A percentile compares a stretch with the other conserved stretches of the same genome.
These are phyloP conservation scores for Neofusicoccum sp. DNA, from an alignment of 2,329 filamentous ascomycete genomes.

Conservation along the genomic window DNA sequence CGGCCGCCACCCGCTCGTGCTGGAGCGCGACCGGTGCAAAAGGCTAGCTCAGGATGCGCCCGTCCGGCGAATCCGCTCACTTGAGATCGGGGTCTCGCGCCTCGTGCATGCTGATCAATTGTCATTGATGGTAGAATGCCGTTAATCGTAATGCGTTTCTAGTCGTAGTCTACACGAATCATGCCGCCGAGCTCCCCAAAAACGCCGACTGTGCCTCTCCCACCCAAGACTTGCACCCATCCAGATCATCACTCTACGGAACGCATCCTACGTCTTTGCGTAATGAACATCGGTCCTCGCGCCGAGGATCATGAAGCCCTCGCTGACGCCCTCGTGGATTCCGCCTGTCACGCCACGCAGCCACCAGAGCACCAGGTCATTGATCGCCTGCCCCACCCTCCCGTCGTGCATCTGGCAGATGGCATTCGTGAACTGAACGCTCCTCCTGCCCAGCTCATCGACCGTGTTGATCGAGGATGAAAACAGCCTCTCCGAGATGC, in stretches of 20 bases:
- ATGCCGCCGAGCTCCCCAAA: neutral
- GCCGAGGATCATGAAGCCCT: slow-evolving; percentile 47
- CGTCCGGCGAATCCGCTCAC: no score
- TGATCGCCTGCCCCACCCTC: slow-evolving; percentile 61
- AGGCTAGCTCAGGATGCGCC: no score
- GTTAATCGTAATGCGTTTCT: slow-evolving; percentile 1
- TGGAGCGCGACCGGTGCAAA: neutral
- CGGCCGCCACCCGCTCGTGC: neutral
- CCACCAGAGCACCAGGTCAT: slow-evolving; percentile 62
- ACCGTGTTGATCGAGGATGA: slow-evolving; percentile 55
- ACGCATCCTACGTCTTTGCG: neutral
- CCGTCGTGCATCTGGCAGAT: slow-evolving; percentile 66
- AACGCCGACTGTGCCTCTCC: neutral
- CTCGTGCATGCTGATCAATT: neutral
- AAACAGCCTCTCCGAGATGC: slow-evolving; percentile 62
- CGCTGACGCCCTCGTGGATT: slow-evolving; percentile 64
- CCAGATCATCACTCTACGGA: neutral
- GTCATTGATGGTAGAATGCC: neutral
- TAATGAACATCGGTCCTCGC: slow-evolving; percentile 1
- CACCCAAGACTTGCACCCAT: neutral
- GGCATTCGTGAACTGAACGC: slow-evolving; percentile 56
- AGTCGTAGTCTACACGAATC: neutral
- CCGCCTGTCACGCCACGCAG: slow-evolving; percentile 67
- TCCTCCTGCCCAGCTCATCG: slow-evolving; percentile 56
- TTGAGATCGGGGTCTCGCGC: no score